Evolutionary conservation across 331 rosid genomes (phyloP), one percentile per base, ranked within the genome.

Genomic region (Malus hybrid): DNA sequence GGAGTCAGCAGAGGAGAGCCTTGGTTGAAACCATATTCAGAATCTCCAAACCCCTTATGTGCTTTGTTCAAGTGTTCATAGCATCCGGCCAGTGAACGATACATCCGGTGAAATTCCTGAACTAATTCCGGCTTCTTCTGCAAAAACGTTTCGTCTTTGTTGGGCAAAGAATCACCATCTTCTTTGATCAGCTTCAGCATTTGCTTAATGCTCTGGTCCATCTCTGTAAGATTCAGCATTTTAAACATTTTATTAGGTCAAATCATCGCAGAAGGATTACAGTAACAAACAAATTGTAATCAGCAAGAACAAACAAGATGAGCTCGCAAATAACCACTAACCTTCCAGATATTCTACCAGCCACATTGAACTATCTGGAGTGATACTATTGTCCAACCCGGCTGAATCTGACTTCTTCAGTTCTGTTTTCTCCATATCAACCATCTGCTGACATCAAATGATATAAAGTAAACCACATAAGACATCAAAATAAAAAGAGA

Each of bases 1-100:
- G 92, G 93, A 75, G 89, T 87, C 70, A 69, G 77, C 79, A 65
- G 44, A 8, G 31, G 76, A 28, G 74, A 80, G 42, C 79, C 80
- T 65, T 78, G 83, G 19, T 81, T 87, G 84, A 12, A 59, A 54
- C 71, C 76, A 42, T 78, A 79, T 73, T 89, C 85, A 33, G 82
- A 80, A 79, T 72, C 76, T 29, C 36, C 79, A 66, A 83, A 65
- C 57, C 79, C 84, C 28, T 65, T 54, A 15, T 46, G 50, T 2
- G 54, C 70, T 75, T 82, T 86, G 11, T 64, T 79, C 80, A 75
- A 9, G 12, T 54, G 75, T 10, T 73, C 52, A 48, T 71, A 85
- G 74, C 75, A 82, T 66, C 72, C 81, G 32, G 78, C 74, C 54
- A 83, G 71, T 18, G 80, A 76, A 34, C 76, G 83, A 80, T 80